Conservation (phyloP, 306 rosid species). For the Cercis canadensis region DNA sequence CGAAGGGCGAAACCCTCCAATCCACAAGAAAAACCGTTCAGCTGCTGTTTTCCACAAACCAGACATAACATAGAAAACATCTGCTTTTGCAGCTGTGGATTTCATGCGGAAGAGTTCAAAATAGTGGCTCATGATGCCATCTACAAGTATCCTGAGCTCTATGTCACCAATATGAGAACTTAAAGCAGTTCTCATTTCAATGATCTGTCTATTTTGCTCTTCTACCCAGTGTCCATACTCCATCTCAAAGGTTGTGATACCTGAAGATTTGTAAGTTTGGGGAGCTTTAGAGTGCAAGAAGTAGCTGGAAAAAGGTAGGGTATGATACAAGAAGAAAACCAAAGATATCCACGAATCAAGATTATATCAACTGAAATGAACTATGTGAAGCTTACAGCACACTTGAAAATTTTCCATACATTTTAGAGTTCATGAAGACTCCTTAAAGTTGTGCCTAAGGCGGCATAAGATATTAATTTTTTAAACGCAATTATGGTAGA, state of each 20-base stretch:
- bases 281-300: constrained; percentile 37
- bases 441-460: constrained; percentile 1
- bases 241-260: constrained; percentile 70
- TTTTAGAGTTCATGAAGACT: not conserved
- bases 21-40: constrained; percentile 87
- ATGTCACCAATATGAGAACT: constrained; percentile 59
- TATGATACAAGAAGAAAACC: constrained; percentile 23
- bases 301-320: constrained; percentile 12
- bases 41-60: constrained; percentile 93
- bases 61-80: constrained; percentile 79
- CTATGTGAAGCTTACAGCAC: constrained; percentile 12
- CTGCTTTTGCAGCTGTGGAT: constrained; percentile 83
- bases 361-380: constrained; percentile 19
- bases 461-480: not conserved
- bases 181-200: constrained; percentile 72
- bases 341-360: not conserved
- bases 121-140: constrained; percentile 73
- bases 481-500: not conserved
- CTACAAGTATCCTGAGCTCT: constrained; percentile 72
- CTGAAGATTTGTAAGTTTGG: constrained; percentile 49
- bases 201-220: constrained; percentile 67
- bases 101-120: constrained; percentile 76
- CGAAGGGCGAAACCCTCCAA: constrained; percentile 97
- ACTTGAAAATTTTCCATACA: constrained; percentile 12
- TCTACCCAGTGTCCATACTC: constrained; percentile 86